These are phyloP conservation scores for Pecoramyces ruminantium DNA, from an alignment of 192 early-diverging fungal species.

Conservation along the genomic window DNA sequence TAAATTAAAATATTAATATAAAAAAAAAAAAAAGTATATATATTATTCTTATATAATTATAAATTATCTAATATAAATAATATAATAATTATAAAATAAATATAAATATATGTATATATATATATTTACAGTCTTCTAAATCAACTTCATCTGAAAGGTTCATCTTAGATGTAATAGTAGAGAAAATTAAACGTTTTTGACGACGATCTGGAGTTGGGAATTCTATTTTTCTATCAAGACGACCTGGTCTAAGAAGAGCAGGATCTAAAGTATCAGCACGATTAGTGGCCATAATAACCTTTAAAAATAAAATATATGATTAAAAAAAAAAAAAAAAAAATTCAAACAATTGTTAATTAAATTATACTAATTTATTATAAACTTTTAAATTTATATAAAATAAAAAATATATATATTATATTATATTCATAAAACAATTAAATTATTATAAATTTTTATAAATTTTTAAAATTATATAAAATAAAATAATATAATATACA, in stretches of 20 bases:
- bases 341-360: too few species aligned
- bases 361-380: too few species aligned
- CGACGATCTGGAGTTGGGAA: conserved; percentile 95
- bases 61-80: background rate
- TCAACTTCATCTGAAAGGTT: conserved; percentile 96
- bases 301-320: background rate
- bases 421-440: too few species aligned
- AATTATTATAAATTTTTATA: too few species aligned
- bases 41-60: too few species aligned
- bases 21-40: too few species aligned
- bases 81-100: background rate
- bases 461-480: too few species aligned
- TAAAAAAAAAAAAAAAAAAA: too few species aligned
- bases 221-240: conserved; percentile 96
- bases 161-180: conserved; percentile 91
- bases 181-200: conserved; percentile 93
- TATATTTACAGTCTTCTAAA: conserved; percentile 62
- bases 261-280: conserved; percentile 94
- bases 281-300: conserved; percentile 99
- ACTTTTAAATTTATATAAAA: too few species aligned
- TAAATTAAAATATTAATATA: too few species aligned
- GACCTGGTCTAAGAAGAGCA: conserved; percentile 86
- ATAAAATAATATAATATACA: too few species aligned
- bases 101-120: background rate
- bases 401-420: too few species aligned